These are phyloP conservation scores for Taphrina betulina DNA, from an alignment of 1,139 yeast genomes.

Conservation along the genomic window DNA sequence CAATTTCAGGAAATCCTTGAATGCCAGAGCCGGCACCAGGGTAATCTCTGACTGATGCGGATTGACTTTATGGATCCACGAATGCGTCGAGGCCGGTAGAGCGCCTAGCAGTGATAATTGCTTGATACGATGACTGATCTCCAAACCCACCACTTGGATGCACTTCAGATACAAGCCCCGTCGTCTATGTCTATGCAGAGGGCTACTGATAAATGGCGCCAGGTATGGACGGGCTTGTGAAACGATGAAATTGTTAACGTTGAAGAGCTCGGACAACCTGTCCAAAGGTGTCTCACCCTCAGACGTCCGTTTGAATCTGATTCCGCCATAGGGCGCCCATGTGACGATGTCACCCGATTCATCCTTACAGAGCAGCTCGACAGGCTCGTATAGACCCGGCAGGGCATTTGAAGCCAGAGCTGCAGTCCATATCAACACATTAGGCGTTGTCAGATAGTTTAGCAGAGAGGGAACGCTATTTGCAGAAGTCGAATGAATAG, in stretches of 20 bases:
- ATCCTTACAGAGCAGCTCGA: slow-evolving; percentile 79
- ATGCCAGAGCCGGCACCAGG: slow-evolving; percentile 78
- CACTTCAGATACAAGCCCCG: slow-evolving; percentile 49
- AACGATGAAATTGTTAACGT: slow-evolving; percentile 93
- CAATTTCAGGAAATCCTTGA: slow-evolving; percentile 66
- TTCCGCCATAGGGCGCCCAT: slow-evolving; percentile 53
- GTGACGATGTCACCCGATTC: slow-evolving; percentile 61
- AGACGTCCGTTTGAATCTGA: slow-evolving; percentile 41
- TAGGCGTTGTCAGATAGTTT: slow-evolving; percentile 91
- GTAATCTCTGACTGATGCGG: slow-evolving; percentile 51
- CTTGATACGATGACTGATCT: slow-evolving; percentile 78
- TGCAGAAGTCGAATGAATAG: slow-evolving; percentile 72
- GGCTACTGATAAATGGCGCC: slow-evolving; percentile 78
- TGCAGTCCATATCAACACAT: slow-evolving; percentile 92
- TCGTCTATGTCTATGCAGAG: slow-evolving; percentile 52
- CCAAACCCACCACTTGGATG: slow-evolving; percentile 55
- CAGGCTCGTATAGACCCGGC: slow-evolving; percentile 86
- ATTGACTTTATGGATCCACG: slow-evolving; percentile 3
- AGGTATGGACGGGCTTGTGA: slow-evolving; percentile 92
- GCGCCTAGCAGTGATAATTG: slow-evolving; percentile 77
- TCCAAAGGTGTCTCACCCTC: slow-evolving; percentile 85
- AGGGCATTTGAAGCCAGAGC: slow-evolving; percentile 95
- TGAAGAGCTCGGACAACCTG: slow-evolving; percentile 88
- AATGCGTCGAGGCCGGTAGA: slow-evolving; percentile 57
- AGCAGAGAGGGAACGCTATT: slow-evolving; percentile 65